Percentiles rank a stretch among this genome's conserved stretches.
phyloP scores from a whole-genome alignment of 345 rosid genomes.

The Gossypioides kirkii region DNA sequence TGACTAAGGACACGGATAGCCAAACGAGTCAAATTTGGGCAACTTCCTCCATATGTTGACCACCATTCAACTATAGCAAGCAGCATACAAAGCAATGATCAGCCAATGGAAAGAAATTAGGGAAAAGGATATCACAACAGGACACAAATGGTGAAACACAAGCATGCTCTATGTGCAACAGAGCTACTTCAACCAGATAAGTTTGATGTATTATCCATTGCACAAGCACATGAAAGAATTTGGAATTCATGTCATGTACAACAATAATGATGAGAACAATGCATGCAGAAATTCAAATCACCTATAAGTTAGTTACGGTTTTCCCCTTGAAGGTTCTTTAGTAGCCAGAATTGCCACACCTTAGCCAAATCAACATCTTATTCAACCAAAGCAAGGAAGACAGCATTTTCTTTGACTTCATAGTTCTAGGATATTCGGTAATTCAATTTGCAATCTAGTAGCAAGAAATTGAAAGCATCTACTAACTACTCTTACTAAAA shows the following conservation, averaged over 20 bases:
- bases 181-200: background rate
- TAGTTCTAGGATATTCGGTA: background rate
- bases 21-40: slow-evolving; percentile 80
- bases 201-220: background rate
- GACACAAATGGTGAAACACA: background rate
- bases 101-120: background rate
- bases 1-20: slow-evolving; percentile 80
- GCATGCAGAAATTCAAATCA: background rate
- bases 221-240: background rate
- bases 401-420: background rate
- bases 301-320: background rate
- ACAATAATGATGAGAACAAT: background rate
- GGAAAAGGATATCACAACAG: background rate
- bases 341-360: background rate
- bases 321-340: background rate
- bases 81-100: background rate
- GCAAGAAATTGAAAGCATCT: background rate
- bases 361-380: background rate
- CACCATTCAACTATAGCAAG: slow-evolving; percentile 85
- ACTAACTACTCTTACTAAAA: slow-evolving; percentile 3
- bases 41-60: slow-evolving; percentile 88
- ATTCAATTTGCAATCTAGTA: background rate
- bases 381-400: slow-evolving; percentile 4
- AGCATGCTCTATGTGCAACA: slow-evolving; percentile 6
- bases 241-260: background rate